These are phyloP conservation scores for Nitzschia putrida DNA, from an alignment of 108 stramenopile species.

Conservation along the genomic window DNA sequence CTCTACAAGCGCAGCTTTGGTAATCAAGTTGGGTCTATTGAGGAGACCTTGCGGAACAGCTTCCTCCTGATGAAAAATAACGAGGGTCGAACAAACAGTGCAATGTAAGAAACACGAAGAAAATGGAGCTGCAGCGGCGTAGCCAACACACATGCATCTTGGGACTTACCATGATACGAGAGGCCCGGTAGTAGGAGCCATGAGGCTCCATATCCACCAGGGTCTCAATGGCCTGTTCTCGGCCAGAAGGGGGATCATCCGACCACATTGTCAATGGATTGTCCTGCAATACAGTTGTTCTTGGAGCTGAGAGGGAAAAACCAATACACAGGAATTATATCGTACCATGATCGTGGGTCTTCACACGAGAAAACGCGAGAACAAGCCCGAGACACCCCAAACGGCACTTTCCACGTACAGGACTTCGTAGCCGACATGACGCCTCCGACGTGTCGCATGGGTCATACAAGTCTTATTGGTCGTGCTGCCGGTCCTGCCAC, in stretches of 20 bases:
- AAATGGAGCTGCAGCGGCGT: neutral
- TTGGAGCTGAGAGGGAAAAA: no score
- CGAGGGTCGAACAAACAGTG: neutral
- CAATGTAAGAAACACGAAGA: slow-evolving; percentile 11
- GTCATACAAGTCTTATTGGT: no score
- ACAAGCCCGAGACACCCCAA: no score
- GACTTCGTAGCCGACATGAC: no score
- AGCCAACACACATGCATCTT: slow-evolving; percentile 1
- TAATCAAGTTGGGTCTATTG: slow-evolving; percentile 60
- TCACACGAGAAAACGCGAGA: no score
- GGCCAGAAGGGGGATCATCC: slow-evolving; percentile 44
- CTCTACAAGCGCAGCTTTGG: slow-evolving; percentile 64
- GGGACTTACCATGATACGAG: slow-evolving; percentile 72
- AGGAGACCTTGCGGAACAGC: slow-evolving; percentile 49
- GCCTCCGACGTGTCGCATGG: no score
- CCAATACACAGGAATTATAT: no score
- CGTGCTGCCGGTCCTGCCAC: no score
- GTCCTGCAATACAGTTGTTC: no score
- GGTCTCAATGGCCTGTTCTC: slow-evolving; percentile 77
- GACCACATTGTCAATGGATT: slow-evolving; percentile 12
- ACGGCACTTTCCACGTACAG: no score
- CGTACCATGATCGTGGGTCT: no score
- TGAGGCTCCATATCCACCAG: slow-evolving; percentile 77
- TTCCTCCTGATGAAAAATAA: slow-evolving; percentile 55
- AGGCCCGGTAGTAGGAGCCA: slow-evolving; percentile 69